Percentiles rank a stretch among this genome's conserved stretches.
Conservation (phyloP, 306 rosid species). For the Hippophae gyantsensis region DNA sequence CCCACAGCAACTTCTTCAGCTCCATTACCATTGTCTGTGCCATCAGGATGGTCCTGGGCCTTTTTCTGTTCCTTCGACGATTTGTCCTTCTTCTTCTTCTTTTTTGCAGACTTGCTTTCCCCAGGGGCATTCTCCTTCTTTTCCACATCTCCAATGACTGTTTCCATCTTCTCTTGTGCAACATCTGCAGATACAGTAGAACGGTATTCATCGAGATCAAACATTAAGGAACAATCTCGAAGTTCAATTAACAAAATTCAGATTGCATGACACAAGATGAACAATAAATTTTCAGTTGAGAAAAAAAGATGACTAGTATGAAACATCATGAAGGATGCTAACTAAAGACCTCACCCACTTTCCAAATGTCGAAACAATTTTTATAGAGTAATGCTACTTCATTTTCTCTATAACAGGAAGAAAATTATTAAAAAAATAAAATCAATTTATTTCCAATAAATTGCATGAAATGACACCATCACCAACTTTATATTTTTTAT, state of each 20-base stretch:
- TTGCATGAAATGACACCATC: too few species aligned
- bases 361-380: neutral
- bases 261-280: slow-evolving; percentile 5
- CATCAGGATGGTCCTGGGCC: slow-evolving; percentile 38
- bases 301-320: neutral
- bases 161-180: slow-evolving; percentile 31
- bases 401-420: neutral
- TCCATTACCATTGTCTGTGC: slow-evolving; percentile 20
- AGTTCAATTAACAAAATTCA: neutral
- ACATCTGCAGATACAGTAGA: slow-evolving; percentile 16
- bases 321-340: neutral
- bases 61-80: slow-evolving; percentile 52
- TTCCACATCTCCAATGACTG: slow-evolving; percentile 30
- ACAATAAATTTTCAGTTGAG: neutral
- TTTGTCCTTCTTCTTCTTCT: slow-evolving; percentile 79
- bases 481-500: too few species aligned
- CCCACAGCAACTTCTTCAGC: slow-evolving; percentile 29
- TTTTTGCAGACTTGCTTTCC: slow-evolving; percentile 51
- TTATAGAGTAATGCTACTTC: neutral
- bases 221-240: neutral
- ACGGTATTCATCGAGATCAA: neutral
- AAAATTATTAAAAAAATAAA: neutral
- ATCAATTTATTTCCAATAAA: neutral
- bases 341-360: neutral
- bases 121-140: slow-evolving; percentile 43